Conservation (phyloP, 495 filamentous ascomycete species). For the Penicillium cosmopolitanum region DNA sequence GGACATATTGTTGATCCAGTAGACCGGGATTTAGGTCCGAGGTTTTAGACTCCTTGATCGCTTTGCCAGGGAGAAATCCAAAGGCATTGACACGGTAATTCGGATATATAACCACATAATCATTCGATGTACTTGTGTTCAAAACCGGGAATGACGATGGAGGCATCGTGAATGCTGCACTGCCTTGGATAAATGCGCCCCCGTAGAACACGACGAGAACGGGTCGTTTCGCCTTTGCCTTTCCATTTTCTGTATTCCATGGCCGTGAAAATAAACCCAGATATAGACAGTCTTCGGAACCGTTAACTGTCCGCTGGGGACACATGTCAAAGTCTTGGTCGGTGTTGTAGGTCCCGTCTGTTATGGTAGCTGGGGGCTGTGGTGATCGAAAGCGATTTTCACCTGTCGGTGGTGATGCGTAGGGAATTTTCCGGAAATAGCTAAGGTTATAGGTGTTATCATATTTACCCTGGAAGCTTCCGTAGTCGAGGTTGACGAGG, state of each 20-base stretch:
- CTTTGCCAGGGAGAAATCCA: conserved; percentile 58
- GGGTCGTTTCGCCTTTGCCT: conserved; percentile 40
- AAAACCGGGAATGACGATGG: conserved; percentile 61
- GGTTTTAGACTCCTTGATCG: conserved; percentile 47
- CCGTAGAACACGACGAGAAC: conserved; percentile 65
- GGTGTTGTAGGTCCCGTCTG: conserved; percentile 54
- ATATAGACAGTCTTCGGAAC: conserved; percentile 66
- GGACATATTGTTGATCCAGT: conserved; percentile 51
- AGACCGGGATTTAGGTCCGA: conserved; percentile 57
- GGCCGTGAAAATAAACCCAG: conserved; percentile 61
- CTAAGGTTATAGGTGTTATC: conserved; percentile 52
- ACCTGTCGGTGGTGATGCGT: conserved; percentile 58
- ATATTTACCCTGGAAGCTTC: conserved; percentile 61
- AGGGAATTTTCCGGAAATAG: conserved; percentile 62
- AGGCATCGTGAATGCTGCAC: conserved; percentile 55
- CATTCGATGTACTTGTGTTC: conserved; percentile 47
- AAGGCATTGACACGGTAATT: conserved; percentile 64
- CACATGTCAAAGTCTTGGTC: conserved; percentile 61
- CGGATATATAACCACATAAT: conserved; percentile 56
- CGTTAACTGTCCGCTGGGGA: conserved; percentile 60
- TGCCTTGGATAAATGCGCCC: conserved; percentile 64
- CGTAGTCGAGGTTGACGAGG: conserved; percentile 53
- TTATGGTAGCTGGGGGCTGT: conserved; percentile 51
- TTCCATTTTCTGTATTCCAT: conserved; percentile 41
- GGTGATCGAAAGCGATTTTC: conserved; percentile 60